Evolutionary conservation across 345 rosid genomes (phyloP), one percentile per base, ranked within the genome.

Genomic region (Aquilaria sinensis): DNA sequence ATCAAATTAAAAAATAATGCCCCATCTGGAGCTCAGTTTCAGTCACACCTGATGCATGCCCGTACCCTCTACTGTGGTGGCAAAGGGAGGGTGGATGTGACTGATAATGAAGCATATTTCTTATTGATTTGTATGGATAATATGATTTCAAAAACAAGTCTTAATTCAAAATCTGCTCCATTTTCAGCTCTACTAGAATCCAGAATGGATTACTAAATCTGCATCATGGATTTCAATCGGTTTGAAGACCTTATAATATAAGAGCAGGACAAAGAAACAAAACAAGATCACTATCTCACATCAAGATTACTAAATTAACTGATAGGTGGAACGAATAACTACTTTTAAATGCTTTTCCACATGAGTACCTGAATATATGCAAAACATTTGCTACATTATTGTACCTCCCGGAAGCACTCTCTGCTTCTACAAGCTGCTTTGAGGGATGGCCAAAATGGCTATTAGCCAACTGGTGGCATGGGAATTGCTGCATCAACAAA

Each of bases 391-490:
- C 56, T 58, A 47, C 67, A 77, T 61, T 66, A 62, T 11, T 67
- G 70, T 77, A 85, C 80, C 69, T 87, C 78, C 87, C 58, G 79
- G 72, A 51, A 78, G 72, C 45, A 68, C 66, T 77, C 75, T 75
- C 29, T 82, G 78, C 76, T 87, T 92, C 68, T 74, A 92, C 55
- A 78, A 61, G 77, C 85, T 64, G 51, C 85, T 85, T 68, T 89
- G 85, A 41, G 90, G 92, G 69, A 92, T 85, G 66, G 92, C 96
- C 73, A 87, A 81, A 72, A 92, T 84, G 66, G 96, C 89, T 51
- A 89, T 68, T 66, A 87, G 64, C 66, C 98, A 95, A 65, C 81
- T 83, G 33, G 75, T 53, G 86, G 70, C 45, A 92, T 83, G 6
- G 98, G 72, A 63, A 83, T 74, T 58, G 78, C 92, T 60, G 83